phyloP scores from a whole-genome alignment of 331 rosid genomes.

The Rosa hybrid region DNA sequence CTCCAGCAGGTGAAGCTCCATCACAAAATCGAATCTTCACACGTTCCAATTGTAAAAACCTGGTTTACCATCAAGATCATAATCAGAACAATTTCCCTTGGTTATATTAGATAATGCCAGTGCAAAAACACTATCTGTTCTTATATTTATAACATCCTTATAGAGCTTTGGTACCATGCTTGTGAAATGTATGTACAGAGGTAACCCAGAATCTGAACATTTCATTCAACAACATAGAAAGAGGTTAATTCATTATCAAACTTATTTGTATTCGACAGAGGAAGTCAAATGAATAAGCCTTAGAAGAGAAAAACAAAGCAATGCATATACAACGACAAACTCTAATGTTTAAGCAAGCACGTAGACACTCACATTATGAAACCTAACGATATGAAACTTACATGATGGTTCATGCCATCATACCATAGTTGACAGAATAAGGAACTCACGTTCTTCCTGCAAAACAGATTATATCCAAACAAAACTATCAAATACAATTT shows the following conservation, averaged over 20 bases:
- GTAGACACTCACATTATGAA: too few species aligned
- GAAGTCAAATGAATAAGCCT: not conserved
- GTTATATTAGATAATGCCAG: not conserved
- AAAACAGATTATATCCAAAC: too few species aligned
- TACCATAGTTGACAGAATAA: too few species aligned
- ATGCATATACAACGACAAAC: too few species aligned
- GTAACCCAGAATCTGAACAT: not conserved
- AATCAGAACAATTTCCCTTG: not conserved
- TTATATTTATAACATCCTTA: not conserved
- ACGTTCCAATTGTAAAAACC: constrained; percentile 98
- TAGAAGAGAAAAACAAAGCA: too few species aligned
- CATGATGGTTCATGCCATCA: too few species aligned
- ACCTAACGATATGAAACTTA: too few species aligned
- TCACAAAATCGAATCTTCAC: constrained; percentile 95
- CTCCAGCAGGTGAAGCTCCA: constrained; percentile 92
- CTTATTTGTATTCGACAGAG: not conserved
- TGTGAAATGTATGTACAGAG: not conserved
- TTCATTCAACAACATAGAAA: not conserved
- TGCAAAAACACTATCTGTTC: not conserved
- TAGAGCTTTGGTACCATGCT: not conserved
- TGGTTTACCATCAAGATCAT: constrained; percentile 28
- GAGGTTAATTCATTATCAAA: not conserved
- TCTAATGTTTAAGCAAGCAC: too few species aligned
- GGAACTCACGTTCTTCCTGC: too few species aligned
- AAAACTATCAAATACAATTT: too few species aligned